Percentiles rank a stretch among this genome's conserved stretches.
Evolutionary conservation across 352 stramenopile genomes (phyloP).

Genomic region (Globisporangium yorkense): DNA sequence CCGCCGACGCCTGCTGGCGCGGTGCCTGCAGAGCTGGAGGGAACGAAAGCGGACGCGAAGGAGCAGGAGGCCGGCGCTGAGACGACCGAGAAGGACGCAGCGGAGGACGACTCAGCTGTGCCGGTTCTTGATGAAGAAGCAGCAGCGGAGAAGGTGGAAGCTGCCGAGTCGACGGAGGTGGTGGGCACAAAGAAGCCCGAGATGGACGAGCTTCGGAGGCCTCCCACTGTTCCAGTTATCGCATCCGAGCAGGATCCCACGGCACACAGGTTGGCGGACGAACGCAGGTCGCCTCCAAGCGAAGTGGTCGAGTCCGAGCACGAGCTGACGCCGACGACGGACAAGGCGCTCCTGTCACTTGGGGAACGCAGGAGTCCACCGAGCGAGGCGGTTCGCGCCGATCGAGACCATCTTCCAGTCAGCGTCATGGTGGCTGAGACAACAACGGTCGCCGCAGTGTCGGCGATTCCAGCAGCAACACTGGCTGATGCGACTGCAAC

Average conservation of each 20-base stretch:
- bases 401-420: not conserved
- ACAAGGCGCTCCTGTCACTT: not conserved
- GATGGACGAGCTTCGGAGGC: not conserved
- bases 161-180: not conserved
- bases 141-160: not conserved
- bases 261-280: not conserved
- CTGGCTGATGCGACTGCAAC: no score
- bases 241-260: not conserved
- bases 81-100: not conserved
- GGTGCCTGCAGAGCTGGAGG: not conserved
- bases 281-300: not conserved
- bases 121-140: not conserved
- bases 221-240: not conserved
- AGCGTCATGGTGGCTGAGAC: no score
- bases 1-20: not conserved
- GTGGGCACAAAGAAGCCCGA: not conserved
- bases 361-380: not conserved
- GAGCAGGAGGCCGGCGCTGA: not conserved
- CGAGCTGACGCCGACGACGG: not conserved
- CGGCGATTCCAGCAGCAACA: not conserved
- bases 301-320: not conserved
- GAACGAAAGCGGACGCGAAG: not conserved
- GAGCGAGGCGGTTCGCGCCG: not conserved
- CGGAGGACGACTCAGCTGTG: not conserved
- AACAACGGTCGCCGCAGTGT: not conserved